These are phyloP conservation scores for Smittium culicis DNA, from an alignment of 371 early-diverging fungal species.

Conservation along the genomic window DNA sequence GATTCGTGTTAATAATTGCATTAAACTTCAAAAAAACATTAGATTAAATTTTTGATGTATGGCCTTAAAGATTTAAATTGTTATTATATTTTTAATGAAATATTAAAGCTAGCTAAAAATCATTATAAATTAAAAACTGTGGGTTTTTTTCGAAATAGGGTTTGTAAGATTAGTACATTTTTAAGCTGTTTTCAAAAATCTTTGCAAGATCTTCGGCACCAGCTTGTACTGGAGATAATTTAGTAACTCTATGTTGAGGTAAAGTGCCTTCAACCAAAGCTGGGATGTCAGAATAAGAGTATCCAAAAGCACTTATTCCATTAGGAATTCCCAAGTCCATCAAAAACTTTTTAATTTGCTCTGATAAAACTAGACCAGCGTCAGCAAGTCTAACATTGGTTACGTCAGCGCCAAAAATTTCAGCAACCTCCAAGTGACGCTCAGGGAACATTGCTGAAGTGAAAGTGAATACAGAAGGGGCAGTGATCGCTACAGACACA, in stretches of 20 bases:
- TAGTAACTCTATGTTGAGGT: conserved; percentile 86
- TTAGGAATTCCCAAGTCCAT: conserved; percentile 61
- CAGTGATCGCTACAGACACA: conserved; percentile 75
- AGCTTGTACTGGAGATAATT: conserved; percentile 62
- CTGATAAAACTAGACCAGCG: conserved; percentile 63
- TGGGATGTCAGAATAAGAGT: conserved; percentile 48
- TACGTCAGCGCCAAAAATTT: conserved; percentile 61
- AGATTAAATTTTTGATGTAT: too few species aligned
- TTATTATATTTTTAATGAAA: too few species aligned
- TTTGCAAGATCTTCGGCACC: conserved; percentile 32
- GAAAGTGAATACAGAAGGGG: conserved; percentile 78
- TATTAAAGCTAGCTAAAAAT: too few species aligned
- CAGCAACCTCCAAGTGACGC: conserved; percentile 70
- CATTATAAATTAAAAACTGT: too few species aligned
- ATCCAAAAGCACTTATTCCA: conserved; percentile 70
- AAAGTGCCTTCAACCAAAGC: conserved; percentile 69
- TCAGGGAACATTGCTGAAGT: conserved; percentile 67
- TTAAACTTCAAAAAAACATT: too few species aligned
- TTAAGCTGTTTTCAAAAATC: conserved; percentile 29
- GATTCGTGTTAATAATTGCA: too few species aligned
- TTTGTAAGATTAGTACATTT: conserved; percentile 19
- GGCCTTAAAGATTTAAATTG: too few species aligned
- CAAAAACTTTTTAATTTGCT: conserved; percentile 62
- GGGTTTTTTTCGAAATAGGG: too few species aligned
- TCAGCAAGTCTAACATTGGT: conserved; percentile 47